Base-by-base conservation (phyloP, 306 rosid species). In the Inga leiocalycina region DNA sequence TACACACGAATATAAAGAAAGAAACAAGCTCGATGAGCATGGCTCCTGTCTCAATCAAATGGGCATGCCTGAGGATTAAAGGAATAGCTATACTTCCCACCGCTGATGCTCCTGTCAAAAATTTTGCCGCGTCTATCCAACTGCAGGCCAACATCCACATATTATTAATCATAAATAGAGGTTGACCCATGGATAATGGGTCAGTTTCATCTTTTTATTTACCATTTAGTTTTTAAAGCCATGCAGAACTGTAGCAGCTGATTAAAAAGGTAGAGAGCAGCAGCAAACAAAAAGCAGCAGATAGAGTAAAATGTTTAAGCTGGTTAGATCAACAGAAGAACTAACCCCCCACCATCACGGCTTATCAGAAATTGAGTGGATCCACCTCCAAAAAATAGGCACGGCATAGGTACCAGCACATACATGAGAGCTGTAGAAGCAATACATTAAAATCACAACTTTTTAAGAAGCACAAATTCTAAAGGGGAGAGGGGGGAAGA, bases 351-450 rank as follows among this genome's bases (percentile, higher is more conserved):
- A 79, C 90, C 90, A 66, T 85, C 99, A 76, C 97, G 91, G 64
- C 97, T 89, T 56, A 90, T 86, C 78, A 94, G 87, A 86, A 91
- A 86, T 48, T 94, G 97, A 71, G 98, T 90, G 75, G 97, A 88
- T 48, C 99, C 99, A 5, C 97, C 95, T 80, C 99, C 99, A 79
- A 94, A 97, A 91, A 97, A 94, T 85, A 97, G 81, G 87, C 99
- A 97, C 77, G 99, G 99, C 97, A 97, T 97, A 30, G 99, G 99
- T 19, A 88, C 90, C 79, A 88, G 79, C 76, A 94, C 97, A 71
- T 97, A 94, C 98, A 97, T 94, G 86, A 97, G 94, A 84, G 99
- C 99, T 94, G 96, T 90, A 78, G 81, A 82, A 54, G 43, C 68
- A 76, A 76, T 52, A 59, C 67, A 65, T 34, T 48, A 22, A 79